Percentiles rank a stretch among this genome's conserved stretches.
Evolutionary conservation across 83 land plant species (phyloP).

Genomic region (Picea abies): DNA sequence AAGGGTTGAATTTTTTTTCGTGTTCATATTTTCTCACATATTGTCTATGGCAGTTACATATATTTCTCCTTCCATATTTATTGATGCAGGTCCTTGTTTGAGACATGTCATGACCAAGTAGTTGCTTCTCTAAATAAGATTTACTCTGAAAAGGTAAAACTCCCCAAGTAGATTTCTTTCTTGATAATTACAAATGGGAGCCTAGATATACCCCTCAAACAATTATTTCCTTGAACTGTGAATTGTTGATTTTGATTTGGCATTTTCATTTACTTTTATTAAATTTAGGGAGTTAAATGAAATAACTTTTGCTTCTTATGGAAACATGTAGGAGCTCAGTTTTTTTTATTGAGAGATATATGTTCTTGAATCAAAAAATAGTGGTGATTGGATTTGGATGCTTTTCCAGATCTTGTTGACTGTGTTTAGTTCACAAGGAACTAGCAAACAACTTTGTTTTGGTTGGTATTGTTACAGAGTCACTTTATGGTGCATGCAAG

Average conservation of each 20-base stretch:
- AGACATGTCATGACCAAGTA: too few species aligned
- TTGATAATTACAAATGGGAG: too few species aligned
- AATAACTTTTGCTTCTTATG: neutral
- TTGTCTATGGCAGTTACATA: too few species aligned
- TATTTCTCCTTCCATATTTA: too few species aligned
- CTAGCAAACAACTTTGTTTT: slow-evolving; percentile 93
- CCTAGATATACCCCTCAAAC: too few species aligned
- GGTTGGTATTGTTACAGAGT: slow-evolving; percentile 90
- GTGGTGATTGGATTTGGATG: neutral
- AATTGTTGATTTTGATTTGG: neutral
- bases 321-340: neutral
- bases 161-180: too few species aligned
- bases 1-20: too few species aligned
- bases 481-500: slow-evolving; percentile 98
- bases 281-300: neutral
- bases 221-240: too few species aligned
- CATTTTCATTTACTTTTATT: neutral
- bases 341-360: neutral
- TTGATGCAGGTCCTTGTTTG: too few species aligned
- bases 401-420: neutral
- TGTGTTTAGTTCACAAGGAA: slow-evolving; percentile 50
- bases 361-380: neutral
- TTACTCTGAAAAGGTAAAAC: too few species aligned
- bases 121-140: too few species aligned
- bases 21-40: too few species aligned